These are phyloP conservation scores for Rhytidiadelphus loreus DNA, from an alignment of 225 moss, liverwort and hornwort genomes.

Conservation along the genomic window DNA sequence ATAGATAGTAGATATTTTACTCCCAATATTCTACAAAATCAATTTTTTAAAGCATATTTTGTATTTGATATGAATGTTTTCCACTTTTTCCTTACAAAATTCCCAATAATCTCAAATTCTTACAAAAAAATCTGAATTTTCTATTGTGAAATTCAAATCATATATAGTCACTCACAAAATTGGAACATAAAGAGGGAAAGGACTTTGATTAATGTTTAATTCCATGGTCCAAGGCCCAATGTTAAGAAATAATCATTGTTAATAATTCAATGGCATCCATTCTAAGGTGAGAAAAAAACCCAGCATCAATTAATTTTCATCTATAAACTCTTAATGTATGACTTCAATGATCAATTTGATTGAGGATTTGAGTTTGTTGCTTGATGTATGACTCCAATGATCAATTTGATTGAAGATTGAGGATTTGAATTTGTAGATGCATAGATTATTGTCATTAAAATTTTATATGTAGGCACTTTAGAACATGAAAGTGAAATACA, in stretches of 20 bases:
- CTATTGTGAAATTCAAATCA: background rate
- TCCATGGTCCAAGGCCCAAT: background rate
- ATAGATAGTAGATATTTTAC: fast-evolving
- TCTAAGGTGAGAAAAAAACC: background rate
- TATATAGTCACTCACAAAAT: background rate
- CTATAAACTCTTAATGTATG: background rate
- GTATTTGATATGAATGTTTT: background rate
- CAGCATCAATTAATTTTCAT: background rate
- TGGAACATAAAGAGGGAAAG: fast-evolving
- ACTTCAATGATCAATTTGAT: background rate
- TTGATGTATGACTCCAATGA: background rate
- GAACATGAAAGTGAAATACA: background rate
- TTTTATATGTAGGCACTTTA: background rate
- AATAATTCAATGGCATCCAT: background rate
- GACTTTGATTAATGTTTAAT: background rate
- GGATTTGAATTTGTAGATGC: background rate
- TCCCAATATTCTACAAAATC: too few species aligned
- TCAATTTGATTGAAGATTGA: background rate
- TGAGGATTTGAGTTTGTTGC: too few species aligned
- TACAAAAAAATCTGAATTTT: background rate
- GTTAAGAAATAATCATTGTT: background rate
- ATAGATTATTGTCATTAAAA: background rate
- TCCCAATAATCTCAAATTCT: background rate
- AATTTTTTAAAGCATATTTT: background rate
- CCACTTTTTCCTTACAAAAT: background rate